These are phyloP conservation scores for Ogataea trehaloabstinens DNA, from an alignment of 805 yeast genomes.

Conservation along the genomic window DNA sequence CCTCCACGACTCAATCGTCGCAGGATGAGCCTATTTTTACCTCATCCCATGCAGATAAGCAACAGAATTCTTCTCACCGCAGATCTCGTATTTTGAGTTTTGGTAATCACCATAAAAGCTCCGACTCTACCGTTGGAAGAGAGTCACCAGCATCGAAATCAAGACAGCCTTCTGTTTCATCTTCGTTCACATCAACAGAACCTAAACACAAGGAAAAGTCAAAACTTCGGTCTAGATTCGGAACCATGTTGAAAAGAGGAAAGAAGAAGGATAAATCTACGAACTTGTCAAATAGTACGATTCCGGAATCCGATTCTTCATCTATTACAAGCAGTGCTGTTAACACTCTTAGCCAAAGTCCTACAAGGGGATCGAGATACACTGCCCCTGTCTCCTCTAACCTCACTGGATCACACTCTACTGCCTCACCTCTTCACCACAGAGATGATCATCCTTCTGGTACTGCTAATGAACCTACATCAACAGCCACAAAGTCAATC, in stretches of 20 bases:
- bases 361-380: conserved; percentile 2
- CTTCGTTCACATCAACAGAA: conserved; percentile 10
- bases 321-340: conserved; percentile 24
- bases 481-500: not conserved
- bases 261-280: conserved; percentile 49
- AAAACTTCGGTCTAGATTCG: conserved; percentile 65
- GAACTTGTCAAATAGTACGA: conserved; percentile 19
- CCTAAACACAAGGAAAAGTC: conserved; percentile 28
- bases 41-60: not conserved
- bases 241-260: conserved; percentile 62
- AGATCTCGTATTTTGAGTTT: conserved; percentile 12
- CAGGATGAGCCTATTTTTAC: not conserved
- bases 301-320: conserved; percentile 32
- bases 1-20: not conserved
- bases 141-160: conserved; percentile 14
- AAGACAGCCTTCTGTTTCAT: conserved; percentile 15
- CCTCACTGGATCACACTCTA: not conserved
- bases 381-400: not conserved
- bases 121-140: not conserved
- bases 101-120: conserved; percentile 8
- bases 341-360: conserved; percentile 1
- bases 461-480: not conserved
- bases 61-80: conserved; percentile 6
- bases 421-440: too few species aligned
- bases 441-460: too few species aligned